Evolutionary conservation across 768 basidiomycete species (phyloP), one percentile per base, ranked within the genome.

Genomic region (Suillus subalutaceus): DNA sequence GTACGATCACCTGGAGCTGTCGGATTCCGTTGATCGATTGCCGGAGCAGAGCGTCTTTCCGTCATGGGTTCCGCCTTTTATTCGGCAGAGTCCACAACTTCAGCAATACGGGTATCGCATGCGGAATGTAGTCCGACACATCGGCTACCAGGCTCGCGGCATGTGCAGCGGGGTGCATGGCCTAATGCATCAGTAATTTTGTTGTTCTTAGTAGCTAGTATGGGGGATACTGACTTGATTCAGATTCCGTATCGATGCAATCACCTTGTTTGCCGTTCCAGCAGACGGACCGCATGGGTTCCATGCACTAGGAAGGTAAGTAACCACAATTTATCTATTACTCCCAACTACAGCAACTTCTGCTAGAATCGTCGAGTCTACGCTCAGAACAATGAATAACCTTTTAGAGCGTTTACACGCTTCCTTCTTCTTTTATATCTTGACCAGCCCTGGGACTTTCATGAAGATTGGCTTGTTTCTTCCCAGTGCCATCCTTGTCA

Each of bases 381-480:
- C 92, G 16, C 83, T 97, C 40, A 87, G 96, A 65, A 93, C 96
- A 16, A 87, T 89, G 74, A 98, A 97, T 78, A 99, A 99, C 74
- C 85, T 99, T 7, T 84, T 98, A 23, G 97, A 99, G 74, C 89
- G 97, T 18, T 87, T 99, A 26, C 97, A 99, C 75, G 96, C 96
- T 2, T 99, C 97, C 0, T 96, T 97, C 79, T 98, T 99, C 82
- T 96, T 99, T 80, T 99, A 96, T 79, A 82, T 99, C 67, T 71
- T 79, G 26, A 74, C 77, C 15, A 78, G 80, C 46, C 83, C 88
- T 1, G 81, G 78, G 6, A 84, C 83, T 2, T 97, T 97, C 79
- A 85, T 94, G 70, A 93, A 96, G 74, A 94, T 99, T 37, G 96
- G 96, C 3, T 87, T 83, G 71, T 99, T 94, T 77, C 84, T 99